Conservation (phyloP, 495 filamentous ascomycete species). For the Aspergillus kassunensis region DNA sequence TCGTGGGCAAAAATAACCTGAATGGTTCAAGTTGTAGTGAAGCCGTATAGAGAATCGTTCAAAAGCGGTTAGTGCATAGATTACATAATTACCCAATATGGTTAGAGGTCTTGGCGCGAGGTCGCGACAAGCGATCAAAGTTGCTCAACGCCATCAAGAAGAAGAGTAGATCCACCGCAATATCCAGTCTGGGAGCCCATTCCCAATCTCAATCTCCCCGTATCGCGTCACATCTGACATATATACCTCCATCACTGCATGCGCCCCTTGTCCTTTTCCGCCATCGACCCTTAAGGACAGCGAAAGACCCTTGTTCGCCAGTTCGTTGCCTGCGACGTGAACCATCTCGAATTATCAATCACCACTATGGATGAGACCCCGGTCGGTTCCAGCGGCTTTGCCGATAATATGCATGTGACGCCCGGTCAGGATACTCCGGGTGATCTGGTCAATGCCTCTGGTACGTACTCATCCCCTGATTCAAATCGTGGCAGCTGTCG, state of each 20-base stretch:
- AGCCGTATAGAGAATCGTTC: too few species aligned
- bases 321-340: slow-evolving; percentile 34
- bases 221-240: neutral
- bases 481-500: slow-evolving; percentile 13
- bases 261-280: slow-evolving; percentile 12
- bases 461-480: slow-evolving; percentile 22
- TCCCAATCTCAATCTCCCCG: neutral
- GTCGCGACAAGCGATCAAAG: slow-evolving; percentile 16
- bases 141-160: slow-evolving; percentile 11
- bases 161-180: neutral
- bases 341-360: slow-evolving; percentile 16
- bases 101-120: slow-evolving; percentile 15
- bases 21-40: too few species aligned
- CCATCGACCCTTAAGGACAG: slow-evolving; percentile 14
- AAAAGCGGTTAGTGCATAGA: neutral
- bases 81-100: slow-evolving; percentile 4
- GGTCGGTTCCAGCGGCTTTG: slow-evolving; percentile 21
- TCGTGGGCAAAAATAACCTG: too few species aligned
- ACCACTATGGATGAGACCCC: slow-evolving; percentile 39
- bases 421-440: slow-evolving; percentile 27
- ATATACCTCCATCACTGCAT: slow-evolving; percentile 1
- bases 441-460: slow-evolving; percentile 31
- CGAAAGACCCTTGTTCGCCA: slow-evolving; percentile 30
- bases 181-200: neutral
- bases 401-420: slow-evolving; percentile 29